These are phyloP conservation scores for Gleditsia sinensis DNA, from an alignment of 306 rosid species.

Conservation along the genomic window DNA sequence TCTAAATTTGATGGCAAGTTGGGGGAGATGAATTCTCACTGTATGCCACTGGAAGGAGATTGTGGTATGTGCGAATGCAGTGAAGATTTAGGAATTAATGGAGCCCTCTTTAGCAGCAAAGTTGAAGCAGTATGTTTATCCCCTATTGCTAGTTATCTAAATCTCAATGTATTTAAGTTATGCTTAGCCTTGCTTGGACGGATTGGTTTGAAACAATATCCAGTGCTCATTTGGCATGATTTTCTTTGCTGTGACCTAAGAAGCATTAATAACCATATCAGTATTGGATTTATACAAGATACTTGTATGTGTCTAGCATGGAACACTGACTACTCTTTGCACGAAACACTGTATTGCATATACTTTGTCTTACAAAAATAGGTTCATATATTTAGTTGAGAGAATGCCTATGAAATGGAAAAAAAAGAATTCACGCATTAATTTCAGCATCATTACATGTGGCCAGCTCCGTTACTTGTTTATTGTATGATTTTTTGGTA, in stretches of 20 bases:
- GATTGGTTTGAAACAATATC: conserved; percentile 22
- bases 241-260: conserved; percentile 8
- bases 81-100: conserved; percentile 76
- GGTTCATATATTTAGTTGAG: conserved; percentile 10
- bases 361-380: conserved; percentile 1
- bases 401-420: conserved; percentile 10
- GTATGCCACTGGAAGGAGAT: conserved; percentile 65
- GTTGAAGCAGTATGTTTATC: conserved; percentile 76
- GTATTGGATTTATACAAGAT: background rate
- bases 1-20: conserved; percentile 80
- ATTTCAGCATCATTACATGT: conserved; percentile 7
- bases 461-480: background rate
- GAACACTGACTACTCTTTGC: background rate
- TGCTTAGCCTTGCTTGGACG: conserved; percentile 13
- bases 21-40: conserved; percentile 53
- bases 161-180: conserved; percentile 9
- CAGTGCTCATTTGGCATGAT: background rate
- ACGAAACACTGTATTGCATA: background rate
- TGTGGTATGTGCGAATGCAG: conserved; percentile 64
- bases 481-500: conserved; percentile 2
- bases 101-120: conserved; percentile 84
- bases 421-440: background rate
- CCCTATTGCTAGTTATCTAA: background rate
- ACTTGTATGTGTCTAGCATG: background rate
- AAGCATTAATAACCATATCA: background rate